Evolutionary conservation across 345 rosid genomes (phyloP), one percentile per base, ranked within the genome.

Genomic region (Toxicodendron radicans): DNA sequence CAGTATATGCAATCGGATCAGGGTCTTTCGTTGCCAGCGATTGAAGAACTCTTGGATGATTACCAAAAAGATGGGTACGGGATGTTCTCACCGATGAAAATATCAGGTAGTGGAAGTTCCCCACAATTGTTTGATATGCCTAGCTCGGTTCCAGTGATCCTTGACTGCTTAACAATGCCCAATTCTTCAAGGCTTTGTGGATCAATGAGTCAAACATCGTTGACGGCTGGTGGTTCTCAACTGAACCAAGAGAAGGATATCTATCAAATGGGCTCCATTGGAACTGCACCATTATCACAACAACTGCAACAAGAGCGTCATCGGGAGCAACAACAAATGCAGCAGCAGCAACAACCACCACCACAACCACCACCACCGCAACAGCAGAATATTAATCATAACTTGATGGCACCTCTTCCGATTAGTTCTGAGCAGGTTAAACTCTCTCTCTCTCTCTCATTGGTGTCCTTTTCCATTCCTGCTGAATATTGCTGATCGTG

Each of bases 11-110:
- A 85, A 24, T 61, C 57, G 56, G 56, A 80, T 13, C 87, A 86
- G 76, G 85, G 70, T 64, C 84, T 83, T 61, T 83, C 87, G 23
- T 69, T 83, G 81, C 84, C 89, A 0, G 73, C 82, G 5, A 75
- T 90, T 12, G 94, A 83, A 56, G 88, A 86, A 23, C 82, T 86
- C 71, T 77, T 90, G 75, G 85, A 86, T 62, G 92, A 82, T 62
- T 85, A 75, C 66, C 86, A 79, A 23, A 82, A 75, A 71, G 85
- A 82, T 24, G 86, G 78, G 10, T 73, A 63, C 35, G 82, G 73
- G 3, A 74, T 64, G n/a, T 75, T 68, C 51, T 74, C 76, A 6
- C 66, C 82, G 46, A 71, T 71, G 57, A 80, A 58, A 68, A 62
- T 83, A 35, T 77, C 79, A 13, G 72, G 73, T 13, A 56, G 27